phyloP scores from a whole-genome alignment of 2,329 filamentous ascomycete genomes.

The Xylariaceae sp. region DNA sequence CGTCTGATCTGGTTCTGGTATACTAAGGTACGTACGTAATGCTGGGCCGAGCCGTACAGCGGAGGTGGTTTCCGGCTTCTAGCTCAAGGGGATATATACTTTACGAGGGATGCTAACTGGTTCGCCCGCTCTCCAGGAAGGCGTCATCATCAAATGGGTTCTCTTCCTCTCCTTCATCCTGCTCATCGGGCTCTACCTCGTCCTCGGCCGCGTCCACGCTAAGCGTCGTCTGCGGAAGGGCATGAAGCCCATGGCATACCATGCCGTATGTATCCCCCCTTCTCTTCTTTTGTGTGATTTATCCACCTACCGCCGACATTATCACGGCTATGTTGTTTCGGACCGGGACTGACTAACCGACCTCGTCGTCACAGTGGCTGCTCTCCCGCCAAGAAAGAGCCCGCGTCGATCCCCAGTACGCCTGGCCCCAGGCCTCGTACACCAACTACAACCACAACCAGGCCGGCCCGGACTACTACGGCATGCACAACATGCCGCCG shows the following conservation, averaged over 20 bases:
- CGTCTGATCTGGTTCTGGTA: slow-evolving; percentile 34
- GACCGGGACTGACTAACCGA: not conserved
- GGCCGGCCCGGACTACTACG: slow-evolving; percentile 41
- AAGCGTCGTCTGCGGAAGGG: slow-evolving; percentile 67
- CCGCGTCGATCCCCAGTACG: slow-evolving; percentile 53
- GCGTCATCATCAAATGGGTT: slow-evolving; percentile 70
- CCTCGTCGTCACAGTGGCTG: slow-evolving; percentile 48
- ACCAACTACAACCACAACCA: slow-evolving; percentile 43
- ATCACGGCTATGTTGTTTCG: not conserved
- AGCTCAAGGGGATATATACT: too few species aligned
- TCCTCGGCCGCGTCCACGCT: slow-evolving; percentile 72
- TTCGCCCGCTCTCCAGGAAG: slow-evolving; percentile 48
- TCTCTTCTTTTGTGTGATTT: too few species aligned
- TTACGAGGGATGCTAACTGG: slow-evolving; percentile 15
- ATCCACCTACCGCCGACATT: slow-evolving; percentile 1
- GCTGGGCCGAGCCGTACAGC: not conserved
- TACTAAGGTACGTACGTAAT: slow-evolving; percentile 32
- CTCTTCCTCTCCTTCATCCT: slow-evolving; percentile 66
- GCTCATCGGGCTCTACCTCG: slow-evolving; percentile 62
- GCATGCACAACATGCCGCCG: slow-evolving; percentile 58
- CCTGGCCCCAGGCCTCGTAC: slow-evolving; percentile 46
- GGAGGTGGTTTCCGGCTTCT: too few species aligned
- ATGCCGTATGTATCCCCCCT: slow-evolving; percentile 57
- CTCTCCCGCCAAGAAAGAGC: slow-evolving; percentile 51
- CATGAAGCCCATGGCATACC: slow-evolving; percentile 67